These are phyloP conservation scores for Trichophyton schoenleinii DNA, from an alignment of 2,329 filamentous ascomycete genomes.

Conservation along the genomic window DNA sequence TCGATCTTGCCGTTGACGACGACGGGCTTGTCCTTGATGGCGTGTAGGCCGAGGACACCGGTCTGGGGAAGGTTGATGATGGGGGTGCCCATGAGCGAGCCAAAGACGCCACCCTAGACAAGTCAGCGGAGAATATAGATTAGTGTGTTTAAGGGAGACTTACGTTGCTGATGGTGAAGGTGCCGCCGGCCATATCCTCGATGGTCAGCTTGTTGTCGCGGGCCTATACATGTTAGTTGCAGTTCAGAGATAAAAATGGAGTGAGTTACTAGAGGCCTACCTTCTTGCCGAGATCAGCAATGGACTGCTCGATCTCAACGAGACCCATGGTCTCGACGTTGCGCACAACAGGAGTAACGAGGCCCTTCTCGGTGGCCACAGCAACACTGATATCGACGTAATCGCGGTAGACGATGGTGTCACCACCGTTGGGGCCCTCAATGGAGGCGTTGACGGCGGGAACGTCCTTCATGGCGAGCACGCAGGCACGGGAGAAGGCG, in stretches of 20 bases:
- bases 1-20: conserved; percentile 88
- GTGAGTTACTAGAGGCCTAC: conserved; percentile 31
- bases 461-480: conserved; percentile 89
- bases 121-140: conserved; percentile 12
- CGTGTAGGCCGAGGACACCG: conserved; percentile 79
- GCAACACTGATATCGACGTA: conserved; percentile 97
- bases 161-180: conserved; percentile 92
- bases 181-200: conserved; percentile 97
- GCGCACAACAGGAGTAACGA: conserved; percentile 91
- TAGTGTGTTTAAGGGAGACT: conserved; percentile 12
- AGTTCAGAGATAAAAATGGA: neutral
- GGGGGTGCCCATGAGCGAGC: conserved; percentile 91
- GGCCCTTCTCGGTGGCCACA: conserved; percentile 91
- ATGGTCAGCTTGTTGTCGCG: conserved; percentile 94
- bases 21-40: conserved; percentile 88
- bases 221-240: conserved; percentile 44
- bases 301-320: conserved; percentile 76
- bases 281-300: conserved; percentile 93
- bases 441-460: conserved; percentile 93
- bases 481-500: conserved; percentile 80
- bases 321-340: conserved; percentile 84
- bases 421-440: conserved; percentile 84
- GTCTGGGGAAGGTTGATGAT: conserved; percentile 97
- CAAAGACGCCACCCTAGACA: conserved; percentile 69
- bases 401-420: conserved; percentile 96